A percentile compares a stretch with the other conserved stretches of the same genome.
Evolutionary conservation across 352 stramenopile species (phyloP).

Genomic region (Globisporangium echinulatum): DNA sequence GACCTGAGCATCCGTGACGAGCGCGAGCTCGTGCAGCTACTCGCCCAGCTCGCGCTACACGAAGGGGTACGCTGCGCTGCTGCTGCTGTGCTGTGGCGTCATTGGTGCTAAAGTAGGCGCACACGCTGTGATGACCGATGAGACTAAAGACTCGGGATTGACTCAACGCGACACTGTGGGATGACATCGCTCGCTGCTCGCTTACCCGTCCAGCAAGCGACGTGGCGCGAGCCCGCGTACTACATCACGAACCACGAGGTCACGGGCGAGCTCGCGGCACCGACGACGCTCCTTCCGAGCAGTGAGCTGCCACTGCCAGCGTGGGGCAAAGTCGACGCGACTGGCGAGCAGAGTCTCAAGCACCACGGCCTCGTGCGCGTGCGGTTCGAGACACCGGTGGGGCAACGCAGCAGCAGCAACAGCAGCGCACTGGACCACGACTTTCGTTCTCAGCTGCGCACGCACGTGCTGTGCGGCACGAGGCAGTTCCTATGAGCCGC

Average conservation of each 20-base stretch:
- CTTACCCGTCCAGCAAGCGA: slow-evolving; percentile 13
- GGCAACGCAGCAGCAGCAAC: slow-evolving; percentile 4
- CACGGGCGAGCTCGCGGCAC: slow-evolving; percentile 3
- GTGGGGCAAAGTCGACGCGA: slow-evolving; percentile 45
- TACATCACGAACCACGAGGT: slow-evolving; percentile 6
- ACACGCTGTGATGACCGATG: too few species aligned
- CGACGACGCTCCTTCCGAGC: slow-evolving; percentile 4
- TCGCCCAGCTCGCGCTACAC: slow-evolving; percentile 60
- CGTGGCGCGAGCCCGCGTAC: slow-evolving; percentile 29
- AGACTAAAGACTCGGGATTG: too few species aligned
- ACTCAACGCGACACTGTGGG: too few species aligned
- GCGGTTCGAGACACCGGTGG: slow-evolving; percentile 24
- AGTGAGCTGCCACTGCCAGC: slow-evolving; percentile 27
- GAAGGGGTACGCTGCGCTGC: slow-evolving; percentile 40
- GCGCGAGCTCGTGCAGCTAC: slow-evolving; percentile 66
- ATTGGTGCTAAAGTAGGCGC: not conserved
- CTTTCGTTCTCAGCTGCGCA: slow-evolving; percentile 16
- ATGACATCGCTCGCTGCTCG: not conserved
- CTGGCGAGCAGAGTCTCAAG: slow-evolving; percentile 52
- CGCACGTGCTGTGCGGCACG: slow-evolving; percentile 30
- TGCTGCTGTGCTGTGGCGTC: not conserved
- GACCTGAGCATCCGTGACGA: slow-evolving; percentile 72
- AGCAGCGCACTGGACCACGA: slow-evolving; percentile 4
- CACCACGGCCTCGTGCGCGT: slow-evolving; percentile 48
- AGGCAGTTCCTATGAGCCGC: slow-evolving; percentile 20